Evolutionary conservation across 305 asterid species (phyloP).

Genomic region (Fraxinus albicans): DNA sequence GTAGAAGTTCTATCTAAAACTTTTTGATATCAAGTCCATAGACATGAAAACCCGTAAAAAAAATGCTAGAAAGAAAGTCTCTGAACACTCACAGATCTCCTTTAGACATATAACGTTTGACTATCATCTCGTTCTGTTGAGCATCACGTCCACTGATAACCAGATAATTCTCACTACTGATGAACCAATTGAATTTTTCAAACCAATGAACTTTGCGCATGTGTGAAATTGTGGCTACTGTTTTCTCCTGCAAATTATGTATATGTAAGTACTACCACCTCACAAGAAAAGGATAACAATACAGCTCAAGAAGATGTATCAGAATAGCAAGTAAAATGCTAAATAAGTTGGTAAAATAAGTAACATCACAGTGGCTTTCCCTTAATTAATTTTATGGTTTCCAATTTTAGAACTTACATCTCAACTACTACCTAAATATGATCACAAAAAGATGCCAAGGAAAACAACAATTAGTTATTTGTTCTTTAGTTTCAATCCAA

Average conservation of each 20-base stretch:
- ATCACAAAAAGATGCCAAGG: not conserved
- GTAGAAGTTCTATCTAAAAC: slow-evolving; percentile 7
- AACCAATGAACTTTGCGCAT: slow-evolving; percentile 99
- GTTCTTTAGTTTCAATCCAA: slow-evolving; percentile 2
- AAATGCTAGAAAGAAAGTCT: not conserved
- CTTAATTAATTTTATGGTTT: not conserved
- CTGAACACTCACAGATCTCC: slow-evolving; percentile 83
- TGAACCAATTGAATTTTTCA: slow-evolving; percentile 98
- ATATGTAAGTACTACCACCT: slow-evolving; percentile 19
- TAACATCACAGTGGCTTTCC: not conserved
- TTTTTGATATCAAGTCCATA: not conserved
- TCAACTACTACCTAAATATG: not conserved
- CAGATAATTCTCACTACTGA: slow-evolving; percentile 96
- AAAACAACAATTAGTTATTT: not conserved
- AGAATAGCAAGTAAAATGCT: not conserved
- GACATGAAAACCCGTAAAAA: not conserved
- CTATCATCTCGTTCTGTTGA: slow-evolving; percentile 97
- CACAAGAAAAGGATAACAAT: slow-evolving; percentile 5
- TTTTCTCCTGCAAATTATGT: slow-evolving; percentile 66
- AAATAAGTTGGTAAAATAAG: not conserved
- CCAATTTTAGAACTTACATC: slow-evolving; percentile 1
- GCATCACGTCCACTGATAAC: slow-evolving; percentile 96
- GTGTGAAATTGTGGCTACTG: slow-evolving; percentile 89
- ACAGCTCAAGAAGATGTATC: slow-evolving; percentile 8
- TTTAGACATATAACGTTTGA: slow-evolving; percentile 94